Evolutionary conservation across 2,329 filamentous ascomycete species (phyloP).

Genomic region (Clonostachys rosea): DNA sequence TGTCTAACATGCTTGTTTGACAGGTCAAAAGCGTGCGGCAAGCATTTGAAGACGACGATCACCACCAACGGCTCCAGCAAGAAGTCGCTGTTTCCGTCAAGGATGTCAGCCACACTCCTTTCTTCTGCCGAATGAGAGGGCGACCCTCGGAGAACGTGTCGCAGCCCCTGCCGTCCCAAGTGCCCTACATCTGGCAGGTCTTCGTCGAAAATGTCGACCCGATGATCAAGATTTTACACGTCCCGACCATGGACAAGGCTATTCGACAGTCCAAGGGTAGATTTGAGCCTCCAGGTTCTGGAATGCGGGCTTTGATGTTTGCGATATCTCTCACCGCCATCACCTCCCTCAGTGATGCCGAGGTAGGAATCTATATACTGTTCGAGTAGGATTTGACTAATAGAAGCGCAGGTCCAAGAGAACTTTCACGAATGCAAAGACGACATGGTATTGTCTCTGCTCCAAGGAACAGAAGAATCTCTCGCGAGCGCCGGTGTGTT

Average conservation of each 20-base stretch:
- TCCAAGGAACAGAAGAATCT: conserved; percentile 13
- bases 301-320: conserved; percentile 15
- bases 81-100: no score
- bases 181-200: conserved; percentile 19
- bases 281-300: conserved; percentile 9
- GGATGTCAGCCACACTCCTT: no score
- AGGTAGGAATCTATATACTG: conserved; percentile 1
- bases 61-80: no score
- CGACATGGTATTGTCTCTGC: conserved; percentile 9
- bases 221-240: conserved; percentile 20
- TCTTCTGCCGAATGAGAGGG: no score
- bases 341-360: conserved; percentile 12
- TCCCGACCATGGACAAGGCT: conserved; percentile 8
- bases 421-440: conserved; percentile 9
- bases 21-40: no score
- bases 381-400: conserved; percentile 1
- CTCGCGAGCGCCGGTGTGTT: conserved; percentile 40
- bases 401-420: no score
- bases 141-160: conserved; percentile 5
- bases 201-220: conserved; percentile 20
- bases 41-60: no score
- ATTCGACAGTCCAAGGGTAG: conserved; percentile 9
- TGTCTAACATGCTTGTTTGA: conserved; percentile 1
- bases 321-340: conserved; percentile 16
- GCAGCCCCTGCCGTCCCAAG: conserved; percentile 31